phyloP scores from a whole-genome alignment of 352 stramenopile species.

The Stramenopiles sp. region DNA sequence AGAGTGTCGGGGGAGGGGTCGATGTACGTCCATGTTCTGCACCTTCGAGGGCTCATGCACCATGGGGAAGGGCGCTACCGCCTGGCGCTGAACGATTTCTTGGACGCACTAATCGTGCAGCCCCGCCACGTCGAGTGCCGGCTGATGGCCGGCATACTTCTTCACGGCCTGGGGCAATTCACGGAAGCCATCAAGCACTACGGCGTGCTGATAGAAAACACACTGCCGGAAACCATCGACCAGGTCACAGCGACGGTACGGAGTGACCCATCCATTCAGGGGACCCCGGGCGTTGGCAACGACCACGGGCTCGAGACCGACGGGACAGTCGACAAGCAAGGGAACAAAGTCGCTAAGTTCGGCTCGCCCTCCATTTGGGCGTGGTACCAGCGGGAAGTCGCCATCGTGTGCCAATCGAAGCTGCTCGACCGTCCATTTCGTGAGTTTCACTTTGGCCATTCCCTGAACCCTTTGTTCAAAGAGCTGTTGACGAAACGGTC shows the following conservation, averaged over 20 bases:
- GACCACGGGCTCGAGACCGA: constrained; percentile 16
- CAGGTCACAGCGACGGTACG: constrained; percentile 19
- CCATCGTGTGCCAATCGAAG: constrained; percentile 15
- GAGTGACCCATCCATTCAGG: constrained; percentile 15
- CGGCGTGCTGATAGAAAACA: background rate
- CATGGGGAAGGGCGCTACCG: constrained; percentile 18
- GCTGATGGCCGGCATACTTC: background rate
- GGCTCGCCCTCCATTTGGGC: no score
- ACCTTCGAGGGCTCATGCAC: constrained; percentile 15
- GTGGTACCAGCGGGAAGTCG: constrained; percentile 23
- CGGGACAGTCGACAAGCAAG: constrained; percentile 18
- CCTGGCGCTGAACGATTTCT: constrained; percentile 16
- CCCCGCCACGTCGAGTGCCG: background rate
- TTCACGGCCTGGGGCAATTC: constrained; percentile 16
- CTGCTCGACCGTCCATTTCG: constrained; percentile 15
- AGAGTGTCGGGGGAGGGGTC: no score
- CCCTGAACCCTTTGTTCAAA: constrained; percentile 21
- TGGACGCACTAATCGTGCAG: background rate
- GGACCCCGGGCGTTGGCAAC: constrained; percentile 14
- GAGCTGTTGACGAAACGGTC: constrained; percentile 17
- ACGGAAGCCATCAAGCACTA: constrained; percentile 2
- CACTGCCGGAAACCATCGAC: background rate
- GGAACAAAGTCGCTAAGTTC: no score
- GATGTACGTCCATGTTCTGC: constrained; percentile 16
- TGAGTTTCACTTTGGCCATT: constrained; percentile 17